Evolutionary conservation across 306 rosid genomes (phyloP), one percentile per base, ranked within the genome.

Genomic region (Senna siamea): DNA sequence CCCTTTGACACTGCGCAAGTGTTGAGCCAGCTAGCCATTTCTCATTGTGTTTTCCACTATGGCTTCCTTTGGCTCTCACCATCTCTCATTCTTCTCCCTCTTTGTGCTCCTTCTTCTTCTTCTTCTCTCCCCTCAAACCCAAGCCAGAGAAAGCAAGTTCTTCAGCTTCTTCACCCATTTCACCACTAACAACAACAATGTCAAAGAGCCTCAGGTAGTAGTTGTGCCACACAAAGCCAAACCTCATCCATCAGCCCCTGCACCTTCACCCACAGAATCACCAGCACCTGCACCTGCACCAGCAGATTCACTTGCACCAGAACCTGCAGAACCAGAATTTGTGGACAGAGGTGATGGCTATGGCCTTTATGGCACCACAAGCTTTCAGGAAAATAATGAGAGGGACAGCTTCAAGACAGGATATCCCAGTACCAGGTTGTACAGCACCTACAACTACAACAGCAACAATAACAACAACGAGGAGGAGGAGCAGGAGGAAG

Each of bases 351-450:
- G 83, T 55, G 58, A 85, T 9, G 87, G 83, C 14, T 86, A 88
- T 52, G 97, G 88, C 34, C 84, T 89, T 1, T 92, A 87, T 51
- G 92, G 89, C 5, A 70, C 66, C n/a, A 76, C 78, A 18, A 79
- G 56, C 66, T 75, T 59, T 67, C 87, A 81, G 34, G 88, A 84
- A 0, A 55, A 72, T 28, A 66, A 35, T 19, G 81, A 72, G 7
- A 41, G 7, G 61, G 40, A 37, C 7, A 80, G 72, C 54, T 73
- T 65, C 69, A 76, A 74, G 73, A 78, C 43, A 4, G 82, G 69
- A 0, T 74, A 71, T 65, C 75, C 79, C 44, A 78, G 68, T 4
- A 44, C 79, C 80, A 82, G 72, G 11, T 65, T 73, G 70, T 48
- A 76, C 71, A 73, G 44, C 70, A 84, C 30, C 56, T 2, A 7